phyloP scores from a whole-genome alignment of 2,329 filamentous ascomycete species.

The Neopestalotiopsis sp. region DNA sequence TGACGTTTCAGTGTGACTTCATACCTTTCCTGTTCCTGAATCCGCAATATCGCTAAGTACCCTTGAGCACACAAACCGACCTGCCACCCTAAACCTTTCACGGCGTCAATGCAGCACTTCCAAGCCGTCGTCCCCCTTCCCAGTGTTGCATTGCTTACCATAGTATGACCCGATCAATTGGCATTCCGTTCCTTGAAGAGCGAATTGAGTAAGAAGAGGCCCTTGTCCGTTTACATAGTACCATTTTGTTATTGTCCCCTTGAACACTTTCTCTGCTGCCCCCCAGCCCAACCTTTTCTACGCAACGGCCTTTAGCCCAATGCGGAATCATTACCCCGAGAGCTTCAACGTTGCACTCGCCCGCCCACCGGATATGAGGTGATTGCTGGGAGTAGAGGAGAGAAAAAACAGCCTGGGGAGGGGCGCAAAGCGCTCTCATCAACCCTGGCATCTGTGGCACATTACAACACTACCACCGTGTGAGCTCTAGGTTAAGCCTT shows the following conservation, averaged over 20 bases:
- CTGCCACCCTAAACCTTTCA: slow-evolving; percentile 7
- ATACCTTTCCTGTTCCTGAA: slow-evolving; percentile 20
- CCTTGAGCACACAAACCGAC: background rate
- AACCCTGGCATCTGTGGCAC: background rate
- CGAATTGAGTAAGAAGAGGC: background rate
- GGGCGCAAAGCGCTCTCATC: background rate
- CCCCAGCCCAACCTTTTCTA: too few relatives aligned
- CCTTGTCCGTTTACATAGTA: background rate
- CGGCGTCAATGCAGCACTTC: slow-evolving; percentile 4
- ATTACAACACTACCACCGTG: background rate
- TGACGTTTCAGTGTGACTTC: slow-evolving; percentile 16
- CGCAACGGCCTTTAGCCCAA: slow-evolving; percentile 6
- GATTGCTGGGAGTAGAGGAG: background rate
- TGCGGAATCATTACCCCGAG: slow-evolving; percentile 3
- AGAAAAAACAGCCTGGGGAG: background rate
- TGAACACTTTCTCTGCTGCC: background rate
- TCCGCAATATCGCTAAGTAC: slow-evolving; percentile 3
- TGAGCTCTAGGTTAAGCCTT: too few relatives aligned
- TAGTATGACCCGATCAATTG: slow-evolving; percentile 10
- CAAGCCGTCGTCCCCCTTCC: background rate
- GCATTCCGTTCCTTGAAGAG: slow-evolving; percentile 1
- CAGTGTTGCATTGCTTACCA: background rate
- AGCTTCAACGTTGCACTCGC: slow-evolving; percentile 13
- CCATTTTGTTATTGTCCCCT: background rate
- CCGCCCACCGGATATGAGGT: slow-evolving; percentile 16